These are phyloP conservation scores for Funneliformis mosseae DNA, from an alignment of 192 early-diverging fungal genomes.

Conservation along the genomic window DNA sequence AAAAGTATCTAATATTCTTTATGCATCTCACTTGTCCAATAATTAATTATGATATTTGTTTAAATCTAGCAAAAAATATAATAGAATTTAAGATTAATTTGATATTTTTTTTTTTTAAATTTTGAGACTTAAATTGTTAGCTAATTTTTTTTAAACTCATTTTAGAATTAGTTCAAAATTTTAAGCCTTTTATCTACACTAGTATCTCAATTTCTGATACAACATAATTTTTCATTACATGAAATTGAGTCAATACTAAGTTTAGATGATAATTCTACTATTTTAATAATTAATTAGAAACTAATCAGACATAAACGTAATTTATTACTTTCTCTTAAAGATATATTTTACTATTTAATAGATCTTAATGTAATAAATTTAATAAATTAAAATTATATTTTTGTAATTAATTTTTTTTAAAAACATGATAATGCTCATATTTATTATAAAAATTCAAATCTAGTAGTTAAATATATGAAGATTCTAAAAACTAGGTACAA, in stretches of 20 bases:
- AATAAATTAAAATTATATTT: no score
- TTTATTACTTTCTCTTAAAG: slow-evolving; percentile 25
- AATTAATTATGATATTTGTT: slow-evolving; percentile 51
- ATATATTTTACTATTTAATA: slow-evolving; percentile 27
- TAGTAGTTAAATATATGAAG: no score
- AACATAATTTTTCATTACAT: slow-evolving; percentile 20
- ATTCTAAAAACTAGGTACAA: no score
- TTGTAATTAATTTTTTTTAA: no score
- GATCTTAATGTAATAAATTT: no score
- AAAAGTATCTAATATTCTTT: slow-evolving; percentile 57
- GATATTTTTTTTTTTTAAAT: not conserved
- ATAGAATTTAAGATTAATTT: slow-evolving; percentile 54
- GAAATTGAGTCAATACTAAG: not conserved
- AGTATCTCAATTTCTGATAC: slow-evolving; percentile 39
- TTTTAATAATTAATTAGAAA: not conserved
- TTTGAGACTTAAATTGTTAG: not conserved
- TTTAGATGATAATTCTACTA: not conserved
- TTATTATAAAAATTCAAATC: no score
- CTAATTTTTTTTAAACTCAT: not conserved
- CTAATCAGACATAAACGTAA: not conserved
- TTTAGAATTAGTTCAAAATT: slow-evolving; percentile 34
- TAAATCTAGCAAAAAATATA: slow-evolving; percentile 57
- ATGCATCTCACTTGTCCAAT: slow-evolving; percentile 52
- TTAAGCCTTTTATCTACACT: slow-evolving; percentile 31
- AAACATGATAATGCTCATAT: no score